Conservation (phyloP, 345 rosid species). For the Excoecaria cochinchinensis region DNA sequence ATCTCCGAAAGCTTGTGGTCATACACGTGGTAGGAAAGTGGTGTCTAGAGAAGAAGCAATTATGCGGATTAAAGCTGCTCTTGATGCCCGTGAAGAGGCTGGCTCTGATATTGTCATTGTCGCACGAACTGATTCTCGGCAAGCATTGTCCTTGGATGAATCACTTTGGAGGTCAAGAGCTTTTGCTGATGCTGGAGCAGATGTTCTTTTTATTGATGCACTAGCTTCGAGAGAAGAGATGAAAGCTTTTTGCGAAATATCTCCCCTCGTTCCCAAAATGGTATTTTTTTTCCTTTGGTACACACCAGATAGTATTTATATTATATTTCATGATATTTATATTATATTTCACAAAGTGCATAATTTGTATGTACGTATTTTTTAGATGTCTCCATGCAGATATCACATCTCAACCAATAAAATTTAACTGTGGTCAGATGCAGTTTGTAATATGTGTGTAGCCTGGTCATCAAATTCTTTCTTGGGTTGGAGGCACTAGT, state of each 20-base stretch:
- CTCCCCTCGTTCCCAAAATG: conserved; percentile 83
- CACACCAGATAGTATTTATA: conserved; percentile 6
- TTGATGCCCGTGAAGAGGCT: conserved; percentile 78
- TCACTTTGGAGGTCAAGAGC: conserved; percentile 80
- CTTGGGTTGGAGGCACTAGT: no score
- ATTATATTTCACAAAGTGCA: background rate
- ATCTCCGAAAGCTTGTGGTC: conserved; percentile 79
- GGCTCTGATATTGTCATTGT: conserved; percentile 78
- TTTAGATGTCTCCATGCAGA: background rate
- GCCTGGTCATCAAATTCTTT: background rate
- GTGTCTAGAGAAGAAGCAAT: conserved; percentile 86
- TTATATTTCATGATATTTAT: background rate
- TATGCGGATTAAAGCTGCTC: conserved; percentile 78
- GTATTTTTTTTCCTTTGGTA: conserved; percentile 35
- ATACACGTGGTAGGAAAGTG: conserved; percentile 66
- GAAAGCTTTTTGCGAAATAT: conserved; percentile 81
- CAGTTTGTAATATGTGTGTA: background rate
- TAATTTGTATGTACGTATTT: background rate
- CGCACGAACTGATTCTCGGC: conserved; percentile 81
- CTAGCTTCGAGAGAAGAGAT: conserved; percentile 85
- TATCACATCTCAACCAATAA: background rate
- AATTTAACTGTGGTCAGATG: background rate
- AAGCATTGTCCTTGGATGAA: conserved; percentile 78
- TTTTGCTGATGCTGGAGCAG: conserved; percentile 95
- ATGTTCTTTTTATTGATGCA: conserved; percentile 77